A percentile compares a stretch with the other conserved stretches of the same genome.
Conservation (phyloP, 805 yeast species). For the Ogataea corticis region DNA sequence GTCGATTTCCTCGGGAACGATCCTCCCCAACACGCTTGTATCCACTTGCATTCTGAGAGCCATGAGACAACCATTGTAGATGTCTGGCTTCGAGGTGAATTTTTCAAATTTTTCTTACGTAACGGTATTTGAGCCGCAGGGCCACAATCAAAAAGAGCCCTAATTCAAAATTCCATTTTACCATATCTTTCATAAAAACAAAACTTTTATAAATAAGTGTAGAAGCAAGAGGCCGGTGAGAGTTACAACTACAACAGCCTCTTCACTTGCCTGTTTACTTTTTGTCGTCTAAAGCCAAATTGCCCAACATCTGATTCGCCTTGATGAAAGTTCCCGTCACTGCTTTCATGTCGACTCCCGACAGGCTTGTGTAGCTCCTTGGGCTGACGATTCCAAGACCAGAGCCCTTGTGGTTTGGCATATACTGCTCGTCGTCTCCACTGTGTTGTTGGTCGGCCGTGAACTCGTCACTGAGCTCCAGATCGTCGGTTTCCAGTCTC, state of each 20-base stretch:
- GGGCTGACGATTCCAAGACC: constrained; percentile 16
- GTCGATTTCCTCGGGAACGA: constrained; percentile 18
- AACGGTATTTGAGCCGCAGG: too few species aligned
- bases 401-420: background rate
- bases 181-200: background rate
- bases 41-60: constrained; percentile 3
- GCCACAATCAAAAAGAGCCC: too few species aligned
- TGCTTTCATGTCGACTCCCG: constrained; percentile 18
- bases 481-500: constrained; percentile 10
- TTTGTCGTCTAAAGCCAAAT: constrained; percentile 17
- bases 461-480: constrained; percentile 7
- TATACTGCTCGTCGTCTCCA: constrained; percentile 3
- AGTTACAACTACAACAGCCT: background rate
- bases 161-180: too few species aligned
- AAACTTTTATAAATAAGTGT: constrained; percentile 3
- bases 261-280: background rate
- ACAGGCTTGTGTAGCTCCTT: constrained; percentile 15
- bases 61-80: too few species aligned
- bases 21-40: constrained; percentile 3
- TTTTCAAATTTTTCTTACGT: too few species aligned
- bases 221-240: background rate
- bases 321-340: constrained; percentile 28
- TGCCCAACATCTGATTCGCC: constrained; percentile 25
- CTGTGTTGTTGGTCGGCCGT: background rate
- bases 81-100: too few species aligned